Evolutionary conservation across 73 alveolate genomes (phyloP), one percentile per base, ranked within the genome.

Genomic region (Stentor roeselii): DNA sequence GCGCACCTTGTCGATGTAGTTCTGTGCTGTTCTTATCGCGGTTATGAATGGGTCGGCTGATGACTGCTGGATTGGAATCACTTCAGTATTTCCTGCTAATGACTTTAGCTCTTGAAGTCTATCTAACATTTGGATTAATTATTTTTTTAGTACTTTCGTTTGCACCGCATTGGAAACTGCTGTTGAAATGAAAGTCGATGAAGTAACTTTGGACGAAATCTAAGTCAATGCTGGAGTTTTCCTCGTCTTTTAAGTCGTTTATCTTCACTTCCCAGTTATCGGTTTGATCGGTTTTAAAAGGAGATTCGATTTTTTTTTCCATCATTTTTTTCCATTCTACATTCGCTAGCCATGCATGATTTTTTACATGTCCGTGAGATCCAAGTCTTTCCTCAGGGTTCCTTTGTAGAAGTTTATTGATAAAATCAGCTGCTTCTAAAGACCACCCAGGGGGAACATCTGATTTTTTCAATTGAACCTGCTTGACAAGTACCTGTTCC

Each of bases 371-470:
- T 42, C 14, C 85, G 30, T 95, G 86, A 86, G 87, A 32, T 78
- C 84, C 30, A 97, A 97, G 75, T 94, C 93, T 60, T 97, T 90
- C 76, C 85, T 78, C 36, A 85, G 83, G 36, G 78, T 59, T 83
- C 75, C 38, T 38, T 50, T 21, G 21, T 11, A 21, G 6, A 50
- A 50, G 67, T 50, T 50, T 50, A 11, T 96, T 95, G 60, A 95
- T 92, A 78, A 96, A 96, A 90, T 96, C 99, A 38, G 97, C 96
- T 6, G 95, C 98, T 60, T 96, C 99, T 32, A 95, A 85, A 35
- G 97, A 88, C 99, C 99, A 96, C 50, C 98, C 97, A 4, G 86
- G 90, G 34, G 97, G 98, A 1, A 96, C 91, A 84, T 96, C 98
- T 59, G 67, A 77, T 85, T 84, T 89, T 82, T 90, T 96, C 21